These are phyloP conservation scores for Podila epigama DNA, from an alignment of 192 early-diverging fungal species.

Conservation along the genomic window DNA sequence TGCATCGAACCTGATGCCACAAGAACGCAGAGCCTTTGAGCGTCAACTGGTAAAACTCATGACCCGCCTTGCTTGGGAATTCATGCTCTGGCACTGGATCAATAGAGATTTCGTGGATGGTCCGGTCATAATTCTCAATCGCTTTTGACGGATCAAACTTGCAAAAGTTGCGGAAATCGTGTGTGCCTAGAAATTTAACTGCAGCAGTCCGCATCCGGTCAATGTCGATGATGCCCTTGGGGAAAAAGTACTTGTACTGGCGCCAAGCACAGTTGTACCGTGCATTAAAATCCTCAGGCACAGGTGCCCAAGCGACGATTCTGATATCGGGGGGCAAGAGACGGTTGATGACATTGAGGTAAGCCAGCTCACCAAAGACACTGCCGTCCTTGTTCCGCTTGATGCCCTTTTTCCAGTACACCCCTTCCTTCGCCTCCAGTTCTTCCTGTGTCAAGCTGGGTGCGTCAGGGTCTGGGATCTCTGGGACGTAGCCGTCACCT, in stretches of 20 bases:
- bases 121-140: slow-evolving; percentile 79
- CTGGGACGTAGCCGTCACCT: slow-evolving; percentile 24
- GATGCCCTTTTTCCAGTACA: slow-evolving; percentile 30
- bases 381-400: slow-evolving; percentile 42
- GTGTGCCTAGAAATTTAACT: slow-evolving; percentile 72
- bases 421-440: slow-evolving; percentile 25
- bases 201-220: slow-evolving; percentile 80
- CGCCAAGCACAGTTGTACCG: slow-evolving; percentile 85
- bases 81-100: slow-evolving; percentile 27
- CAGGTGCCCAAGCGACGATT: slow-evolving; percentile 91
- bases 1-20: slow-evolving; percentile 98
- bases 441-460: slow-evolving; percentile 18
- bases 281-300: slow-evolving; percentile 78
- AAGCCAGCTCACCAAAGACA: slow-evolving; percentile 73
- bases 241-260: slow-evolving; percentile 94
- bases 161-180: slow-evolving; percentile 97
- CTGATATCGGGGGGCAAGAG: slow-evolving; percentile 89
- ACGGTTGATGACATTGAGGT: slow-evolving; percentile 84
- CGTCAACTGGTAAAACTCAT: slow-evolving; percentile 72
- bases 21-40: slow-evolving; percentile 90
- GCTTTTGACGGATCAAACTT: slow-evolving; percentile 90
- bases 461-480: neutral
- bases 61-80: slow-evolving; percentile 13
- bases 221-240: slow-evolving; percentile 71
- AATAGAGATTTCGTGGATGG: slow-evolving; percentile 58